Evolutionary conservation across 306 rosid species (phyloP), one percentile per base, ranked within the genome.

Genomic region (Prosopis cineraria): DNA sequence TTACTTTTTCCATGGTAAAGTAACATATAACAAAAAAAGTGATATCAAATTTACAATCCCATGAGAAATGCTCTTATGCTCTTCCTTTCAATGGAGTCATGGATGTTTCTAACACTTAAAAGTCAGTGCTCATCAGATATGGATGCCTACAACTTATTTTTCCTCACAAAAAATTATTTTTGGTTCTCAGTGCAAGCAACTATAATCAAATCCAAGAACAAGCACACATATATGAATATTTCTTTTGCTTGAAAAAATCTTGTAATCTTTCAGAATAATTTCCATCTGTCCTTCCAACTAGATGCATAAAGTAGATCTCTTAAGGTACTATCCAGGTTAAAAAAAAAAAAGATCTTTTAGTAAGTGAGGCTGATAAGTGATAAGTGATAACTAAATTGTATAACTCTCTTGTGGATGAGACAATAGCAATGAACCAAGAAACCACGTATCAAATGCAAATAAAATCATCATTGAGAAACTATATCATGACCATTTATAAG

Each of bases 371-470:
- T n/a, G n/a, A n/a, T n/a, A n/a, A n/a, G n/a, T n/a, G n/a, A n/a
- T n/a, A n/a, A n/a, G n/a, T n/a, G n/a, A 58, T 14, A 59, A 43
- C 17, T 12, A 43, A 43, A 59, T 10, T 44, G 17, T 58, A 34
- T 36, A 52, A 43, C 65, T 72, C 30, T 66, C 58, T 2, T 5
- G 24, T 25, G 0, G 11, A 64, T 7, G 20, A 59, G 22, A 67
- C 14, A 78, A 68, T 3, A 9, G 7, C 58, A 62, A 74, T n/a
- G 34, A 14, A 27, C 56, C 8, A 70, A 65, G 48, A 76, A 75
- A 20, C 30, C 40, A 40, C 29, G n/a, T 3, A 14, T 58, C 24
- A 53, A 70, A 19, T 72, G 34, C 19, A 13, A 24, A 20, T 27
- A 19, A 70, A 19, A 41, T 19, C 20, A 52, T 6, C 25, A n/a